Conservation (phyloP, 352 stramenopile species). For the Pilasporangium apinafurcum region DNA sequence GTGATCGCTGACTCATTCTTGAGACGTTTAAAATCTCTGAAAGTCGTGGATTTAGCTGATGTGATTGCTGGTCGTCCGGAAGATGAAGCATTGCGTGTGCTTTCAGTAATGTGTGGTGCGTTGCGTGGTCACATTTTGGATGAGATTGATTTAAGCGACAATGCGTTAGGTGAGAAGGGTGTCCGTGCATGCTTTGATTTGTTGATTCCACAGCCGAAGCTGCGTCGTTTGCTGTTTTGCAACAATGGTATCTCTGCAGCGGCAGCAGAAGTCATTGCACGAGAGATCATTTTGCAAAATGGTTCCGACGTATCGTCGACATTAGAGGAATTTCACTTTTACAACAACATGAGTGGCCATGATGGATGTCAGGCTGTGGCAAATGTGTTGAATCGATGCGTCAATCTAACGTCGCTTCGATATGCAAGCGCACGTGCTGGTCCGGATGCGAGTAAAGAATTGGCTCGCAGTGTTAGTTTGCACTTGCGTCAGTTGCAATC, state of each 20-base stretch:
- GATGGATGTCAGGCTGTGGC: conserved; percentile 58
- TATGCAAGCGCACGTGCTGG: conserved; percentile 66
- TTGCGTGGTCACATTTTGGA: conserved; percentile 71
- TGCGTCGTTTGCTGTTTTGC: conserved; percentile 61
- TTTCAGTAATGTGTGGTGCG: conserved; percentile 73
- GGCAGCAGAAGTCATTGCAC: conserved; percentile 46
- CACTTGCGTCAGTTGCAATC: conserved; percentile 48
- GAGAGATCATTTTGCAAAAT: conserved; percentile 71
- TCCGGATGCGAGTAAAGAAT: conserved; percentile 32
- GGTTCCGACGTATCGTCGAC: conserved; percentile 24
- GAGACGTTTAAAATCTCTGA: conserved; percentile 31
- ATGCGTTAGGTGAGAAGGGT: conserved; percentile 70
- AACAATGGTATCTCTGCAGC: conserved; percentile 79
- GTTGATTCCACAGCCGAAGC: conserved; percentile 56
- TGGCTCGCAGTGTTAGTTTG: conserved; percentile 38
- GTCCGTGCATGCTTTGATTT: conserved; percentile 68
- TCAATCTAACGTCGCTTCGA: conserved; percentile 48
- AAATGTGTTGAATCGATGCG: conserved; percentile 36
- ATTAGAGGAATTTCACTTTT: conserved; percentile 76
- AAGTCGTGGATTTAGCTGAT: conserved; percentile 84
- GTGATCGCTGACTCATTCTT: conserved; percentile 53
- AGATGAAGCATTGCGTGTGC: conserved; percentile 85
- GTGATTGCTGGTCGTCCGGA: conserved; percentile 89
- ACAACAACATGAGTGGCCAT: conserved; percentile 84
- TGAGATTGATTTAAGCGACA: conserved; percentile 84